phyloP scores from a whole-genome alignment of 441 rosid species.

The Macaranga tanarius region DNA sequence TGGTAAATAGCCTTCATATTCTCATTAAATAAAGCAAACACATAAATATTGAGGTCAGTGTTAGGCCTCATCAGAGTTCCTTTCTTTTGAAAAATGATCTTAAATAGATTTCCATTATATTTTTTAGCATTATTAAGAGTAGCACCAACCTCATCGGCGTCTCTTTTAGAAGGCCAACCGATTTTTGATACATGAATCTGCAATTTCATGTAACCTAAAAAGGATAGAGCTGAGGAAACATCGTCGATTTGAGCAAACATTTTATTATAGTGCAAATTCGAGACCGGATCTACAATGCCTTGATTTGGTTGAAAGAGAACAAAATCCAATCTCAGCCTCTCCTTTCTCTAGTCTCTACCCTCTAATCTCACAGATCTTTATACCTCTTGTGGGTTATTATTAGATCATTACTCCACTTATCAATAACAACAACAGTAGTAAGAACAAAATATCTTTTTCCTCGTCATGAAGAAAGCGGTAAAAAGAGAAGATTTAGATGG shows the following conservation, averaged over 20 bases:
- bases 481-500: too few species aligned
- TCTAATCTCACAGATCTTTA: too few species aligned
- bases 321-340: constrained; percentile 69
- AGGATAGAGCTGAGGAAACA: constrained; percentile 58
- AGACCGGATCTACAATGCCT: constrained; percentile 60
- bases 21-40: constrained; percentile 88
- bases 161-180: constrained; percentile 99
- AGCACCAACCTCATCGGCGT: constrained; percentile 73
- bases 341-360: too few species aligned
- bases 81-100: constrained; percentile 49
- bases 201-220: constrained; percentile 61
- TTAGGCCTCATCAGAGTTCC: constrained; percentile 77
- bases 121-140: constrained; percentile 73
- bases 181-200: constrained; percentile 80
- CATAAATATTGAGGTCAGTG: constrained; percentile 51
- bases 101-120: constrained; percentile 74
- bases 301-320: constrained; percentile 76
- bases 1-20: constrained; percentile 87
- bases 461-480: too few species aligned
- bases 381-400: too few species aligned
- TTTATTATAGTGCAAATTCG: constrained; percentile 75
- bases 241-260: constrained; percentile 95
- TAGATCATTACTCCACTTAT: too few species aligned
- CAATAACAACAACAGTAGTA: too few species aligned
- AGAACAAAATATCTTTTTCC: too few species aligned